Base-by-base conservation (phyloP, 1,284 basidiomycete species). In the Fereydounia khargensis region DNA sequence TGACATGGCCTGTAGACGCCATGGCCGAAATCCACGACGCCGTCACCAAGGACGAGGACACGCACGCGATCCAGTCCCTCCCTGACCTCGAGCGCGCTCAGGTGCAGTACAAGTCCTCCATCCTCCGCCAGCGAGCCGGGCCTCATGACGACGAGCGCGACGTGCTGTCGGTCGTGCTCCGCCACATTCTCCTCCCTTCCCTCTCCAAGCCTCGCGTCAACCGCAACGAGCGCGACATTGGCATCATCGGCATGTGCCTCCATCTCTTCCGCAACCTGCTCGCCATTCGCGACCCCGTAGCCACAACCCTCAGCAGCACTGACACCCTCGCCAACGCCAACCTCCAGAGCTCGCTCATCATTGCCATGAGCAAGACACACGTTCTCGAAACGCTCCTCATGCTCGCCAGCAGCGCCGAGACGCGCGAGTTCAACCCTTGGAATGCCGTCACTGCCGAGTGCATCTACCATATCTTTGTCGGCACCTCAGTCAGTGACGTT, bases 231-330 rank as follows among this genome's bases (percentile, higher is more conserved):
- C 55, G 70, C 20, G 70, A 72, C 39, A 50, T 50, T 1, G 71
- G 68, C 22, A 62, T 70, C 24, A 61, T 73, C 24, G 53, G 65
- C 41, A 71, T 76, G 71, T 68, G 64, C 33, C 47, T 76, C 28
- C 73, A 76, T 46, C 44, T 76, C 37, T 68, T 74, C 42, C 70
- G 73, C 35, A 76, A 76, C 39, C 45, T 76, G 27, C 54, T 73
- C n/a, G 62, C 70, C 37, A 71, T 76, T 27, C 50, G 52, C 17
- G 73, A 76, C 31, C 72, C 73, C 0, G 36, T 62, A 16, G 63
- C 60, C 9, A 66, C 65, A 16, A 59, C 63, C 36, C 48, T 65
- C 18, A 50, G 51, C 44, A 66, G 67, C 34, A 46, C 60, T 1
- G 65, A 60, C 18, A 42, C 49, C 19, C 54, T 74, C 4, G 60